phyloP scores from a whole-genome alignment of 345 rosid species.

The Rubroshorea leprosula region DNA sequence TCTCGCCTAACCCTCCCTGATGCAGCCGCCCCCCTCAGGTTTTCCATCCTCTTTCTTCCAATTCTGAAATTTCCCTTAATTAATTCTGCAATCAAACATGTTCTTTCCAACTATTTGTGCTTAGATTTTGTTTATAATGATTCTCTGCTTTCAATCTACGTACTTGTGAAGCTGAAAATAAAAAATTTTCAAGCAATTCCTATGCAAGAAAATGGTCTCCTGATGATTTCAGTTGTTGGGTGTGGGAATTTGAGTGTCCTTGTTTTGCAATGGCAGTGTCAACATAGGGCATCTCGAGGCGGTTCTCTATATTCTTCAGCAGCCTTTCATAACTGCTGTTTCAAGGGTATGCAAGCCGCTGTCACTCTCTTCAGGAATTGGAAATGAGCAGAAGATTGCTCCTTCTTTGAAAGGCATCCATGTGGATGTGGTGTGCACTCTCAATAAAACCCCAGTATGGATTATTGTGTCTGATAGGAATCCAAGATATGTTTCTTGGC shows the following conservation, averaged over 20 bases:
- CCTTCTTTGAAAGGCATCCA: conserved; percentile 29
- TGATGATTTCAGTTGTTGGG: background rate
- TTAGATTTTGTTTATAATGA: no score
- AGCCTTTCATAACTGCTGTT: conserved; percentile 54
- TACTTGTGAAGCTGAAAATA: no score
- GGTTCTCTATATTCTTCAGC: conserved; percentile 49
- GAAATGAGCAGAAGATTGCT: conserved; percentile 6
- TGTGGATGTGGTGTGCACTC: conserved; percentile 67
- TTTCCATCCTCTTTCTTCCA: background rate
- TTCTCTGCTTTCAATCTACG: no score
- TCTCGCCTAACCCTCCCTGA: conserved; percentile 32
- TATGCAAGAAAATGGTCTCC: no score
- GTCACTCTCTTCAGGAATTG: conserved; percentile 20
- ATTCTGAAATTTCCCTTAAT: background rate
- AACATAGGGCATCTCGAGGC: conserved; percentile 86
- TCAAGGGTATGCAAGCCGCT: conserved; percentile 79
- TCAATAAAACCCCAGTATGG: conserved; percentile 66
- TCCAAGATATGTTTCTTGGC: conserved; percentile 63
- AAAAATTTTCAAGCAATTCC: no score
- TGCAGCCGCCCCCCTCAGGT: conserved; percentile 48
- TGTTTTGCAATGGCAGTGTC: conserved; percentile 32
- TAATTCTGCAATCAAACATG: no score
- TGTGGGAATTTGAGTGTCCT: background rate
- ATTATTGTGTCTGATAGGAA: conserved; percentile 81
- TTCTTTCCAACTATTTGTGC: no score